These are phyloP conservation scores for Boletellus sp. DNA, from an alignment of 768 basidiomycete genomes.

Conservation along the genomic window DNA sequence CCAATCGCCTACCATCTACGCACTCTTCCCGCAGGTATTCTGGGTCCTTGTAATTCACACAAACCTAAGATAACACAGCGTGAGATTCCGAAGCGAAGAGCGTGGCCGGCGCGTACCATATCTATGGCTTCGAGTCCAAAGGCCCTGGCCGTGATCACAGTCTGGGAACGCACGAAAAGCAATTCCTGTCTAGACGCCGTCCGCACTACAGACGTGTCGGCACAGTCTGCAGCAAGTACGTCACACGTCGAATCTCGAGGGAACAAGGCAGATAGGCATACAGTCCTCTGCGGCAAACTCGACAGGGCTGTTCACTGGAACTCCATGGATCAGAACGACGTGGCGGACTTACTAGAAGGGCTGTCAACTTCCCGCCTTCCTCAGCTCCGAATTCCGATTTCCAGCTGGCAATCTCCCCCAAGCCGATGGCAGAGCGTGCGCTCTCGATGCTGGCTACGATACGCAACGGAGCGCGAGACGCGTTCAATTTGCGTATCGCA, in stretches of 20 bases:
- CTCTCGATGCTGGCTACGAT: constrained; percentile 87
- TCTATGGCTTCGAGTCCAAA: constrained; percentile 85
- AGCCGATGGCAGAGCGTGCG: constrained; percentile 62
- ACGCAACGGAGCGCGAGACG: constrained; percentile 40
- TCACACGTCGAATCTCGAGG: background rate
- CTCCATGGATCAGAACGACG: background rate
- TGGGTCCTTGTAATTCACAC: constrained; percentile 79
- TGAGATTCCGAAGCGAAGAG: constrained; percentile 1
- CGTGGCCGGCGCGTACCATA: constrained; percentile 54
- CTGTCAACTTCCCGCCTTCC: constrained; percentile 53
- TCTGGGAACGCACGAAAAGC: constrained; percentile 76
- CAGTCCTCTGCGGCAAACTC: constrained; percentile 97
- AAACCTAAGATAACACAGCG: constrained; percentile 50
- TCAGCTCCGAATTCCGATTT: constrained; percentile 42
- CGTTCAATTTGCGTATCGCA: constrained; percentile 16
- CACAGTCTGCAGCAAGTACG: constrained; percentile 62
- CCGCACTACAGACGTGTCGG: constrained; percentile 79
- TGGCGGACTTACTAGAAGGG: constrained; percentile 47
- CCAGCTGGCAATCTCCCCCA: constrained; percentile 72
- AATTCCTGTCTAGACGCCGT: constrained; percentile 73
- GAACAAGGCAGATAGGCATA: constrained; percentile 32
- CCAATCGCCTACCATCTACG: constrained; percentile 72
- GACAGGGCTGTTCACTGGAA: background rate
- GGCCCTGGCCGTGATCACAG: constrained; percentile 80
- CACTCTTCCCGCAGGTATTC: constrained; percentile 70